A percentile compares a stretch with the other conserved stretches of the same genome.
Conservation (phyloP, 1,139 yeast species). For the Lodderomyces theae region DNA sequence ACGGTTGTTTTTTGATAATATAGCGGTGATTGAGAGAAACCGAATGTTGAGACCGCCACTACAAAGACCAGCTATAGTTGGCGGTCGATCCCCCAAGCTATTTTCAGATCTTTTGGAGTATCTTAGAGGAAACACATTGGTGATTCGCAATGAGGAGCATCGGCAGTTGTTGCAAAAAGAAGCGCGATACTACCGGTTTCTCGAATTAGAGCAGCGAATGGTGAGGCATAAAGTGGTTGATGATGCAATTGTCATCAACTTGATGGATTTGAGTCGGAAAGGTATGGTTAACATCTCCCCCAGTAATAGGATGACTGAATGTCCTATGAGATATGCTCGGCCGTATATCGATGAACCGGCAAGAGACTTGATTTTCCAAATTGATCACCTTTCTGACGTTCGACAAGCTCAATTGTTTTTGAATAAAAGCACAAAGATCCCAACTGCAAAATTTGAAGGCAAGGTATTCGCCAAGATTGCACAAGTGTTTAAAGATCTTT, state of each 20-base stretch:
- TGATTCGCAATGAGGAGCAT: slow-evolving; percentile 52
- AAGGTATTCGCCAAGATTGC: slow-evolving; percentile 23
- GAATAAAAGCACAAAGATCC: slow-evolving; percentile 26
- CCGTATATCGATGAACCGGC: slow-evolving; percentile 49
- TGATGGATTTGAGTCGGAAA: slow-evolving; percentile 45
- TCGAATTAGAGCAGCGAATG: slow-evolving; percentile 69
- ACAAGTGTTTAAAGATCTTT: slow-evolving; percentile 25
- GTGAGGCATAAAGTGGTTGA: slow-evolving; percentile 48
- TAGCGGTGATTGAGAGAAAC: slow-evolving; percentile 33
- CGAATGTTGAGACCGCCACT: slow-evolving; percentile 75
- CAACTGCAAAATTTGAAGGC: slow-evolving; percentile 27
- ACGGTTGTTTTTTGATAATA: slow-evolving; percentile 46
- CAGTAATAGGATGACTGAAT: slow-evolving; percentile 17
- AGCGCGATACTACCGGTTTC: slow-evolving; percentile 73
- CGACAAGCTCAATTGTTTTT: slow-evolving; percentile 25
- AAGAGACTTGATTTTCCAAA: slow-evolving; percentile 56
- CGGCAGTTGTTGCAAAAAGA: slow-evolving; percentile 59
- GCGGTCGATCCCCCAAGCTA: slow-evolving; percentile 53
- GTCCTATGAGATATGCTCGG: slow-evolving; percentile 47
- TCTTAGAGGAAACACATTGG: slow-evolving; percentile 52
- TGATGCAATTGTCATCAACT: slow-evolving; percentile 58
- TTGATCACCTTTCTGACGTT: slow-evolving; percentile 24
- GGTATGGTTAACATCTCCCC: slow-evolving; percentile 36
- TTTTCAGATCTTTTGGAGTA: slow-evolving; percentile 60
- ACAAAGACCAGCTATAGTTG: slow-evolving; percentile 52